phyloP scores from a whole-genome alignment of 1,139 yeast species.

The Candida anutae region DNA sequence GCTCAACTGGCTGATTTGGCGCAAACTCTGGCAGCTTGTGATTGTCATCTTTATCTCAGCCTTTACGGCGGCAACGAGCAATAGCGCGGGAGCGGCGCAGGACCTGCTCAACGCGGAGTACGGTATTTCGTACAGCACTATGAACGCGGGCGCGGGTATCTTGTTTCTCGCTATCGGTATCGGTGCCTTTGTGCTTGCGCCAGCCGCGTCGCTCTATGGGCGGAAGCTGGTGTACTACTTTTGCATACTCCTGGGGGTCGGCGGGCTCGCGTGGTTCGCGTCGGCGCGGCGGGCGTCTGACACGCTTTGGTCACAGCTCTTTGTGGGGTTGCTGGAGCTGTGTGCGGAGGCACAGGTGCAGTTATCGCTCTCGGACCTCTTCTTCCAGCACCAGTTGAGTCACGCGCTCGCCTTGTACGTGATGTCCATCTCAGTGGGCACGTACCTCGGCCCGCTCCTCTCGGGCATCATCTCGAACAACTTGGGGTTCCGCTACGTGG shows the following conservation, averaged over 20 bases:
- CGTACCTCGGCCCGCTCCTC: conserved; percentile 23
- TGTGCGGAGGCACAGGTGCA: not conserved
- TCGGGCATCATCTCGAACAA: conserved; percentile 22
- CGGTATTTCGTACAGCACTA: not conserved
- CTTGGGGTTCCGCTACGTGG: conserved; percentile 27
- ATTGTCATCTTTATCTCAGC: not conserved
- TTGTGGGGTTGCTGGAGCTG: not conserved
- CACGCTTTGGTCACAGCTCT: not conserved
- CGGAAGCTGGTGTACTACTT: not conserved
- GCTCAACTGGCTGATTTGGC: conserved; percentile 32
- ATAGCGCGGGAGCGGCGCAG: not conserved
- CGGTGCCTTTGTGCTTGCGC: not conserved
- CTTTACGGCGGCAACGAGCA: not conserved
- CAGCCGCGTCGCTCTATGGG: not conserved
- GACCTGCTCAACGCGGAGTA: not conserved
- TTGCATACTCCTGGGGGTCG: not conserved
- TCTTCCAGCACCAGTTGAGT: not conserved
- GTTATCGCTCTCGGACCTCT: not conserved
- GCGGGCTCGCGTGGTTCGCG: not conserved
- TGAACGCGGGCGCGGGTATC: not conserved
- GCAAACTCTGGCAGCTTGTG: not conserved
- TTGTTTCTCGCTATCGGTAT: not conserved
- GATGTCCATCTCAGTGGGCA: not conserved
- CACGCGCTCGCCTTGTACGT: not conserved
- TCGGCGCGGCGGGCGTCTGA: not conserved